These are phyloP conservation scores for Leishmania lainsoni DNA, from an alignment of 208 protist species.

Conservation along the genomic window DNA sequence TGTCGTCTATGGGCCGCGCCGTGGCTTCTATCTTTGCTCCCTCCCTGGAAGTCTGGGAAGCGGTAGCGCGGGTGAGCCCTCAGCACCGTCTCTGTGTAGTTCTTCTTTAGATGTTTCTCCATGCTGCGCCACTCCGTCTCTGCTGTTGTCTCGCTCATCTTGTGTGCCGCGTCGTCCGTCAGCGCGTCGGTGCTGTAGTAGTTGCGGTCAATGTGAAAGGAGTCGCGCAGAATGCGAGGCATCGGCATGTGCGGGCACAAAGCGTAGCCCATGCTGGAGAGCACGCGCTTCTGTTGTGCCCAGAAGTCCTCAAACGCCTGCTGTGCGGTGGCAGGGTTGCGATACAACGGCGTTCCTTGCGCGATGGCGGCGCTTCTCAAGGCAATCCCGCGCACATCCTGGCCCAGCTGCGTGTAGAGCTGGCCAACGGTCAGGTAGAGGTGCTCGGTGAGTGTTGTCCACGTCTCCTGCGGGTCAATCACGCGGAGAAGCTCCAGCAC, in stretches of 20 bases:
- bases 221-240: slow-evolving; percentile 53
- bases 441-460: slow-evolving; percentile 64
- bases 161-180: slow-evolving; percentile 39
- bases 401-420: slow-evolving; percentile 63
- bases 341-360: slow-evolving; percentile 63
- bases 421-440: slow-evolving; percentile 47
- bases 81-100: slow-evolving; percentile 25
- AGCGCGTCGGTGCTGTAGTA: slow-evolving; percentile 52
- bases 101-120: slow-evolving; percentile 48
- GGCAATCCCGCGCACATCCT: slow-evolving; percentile 58
- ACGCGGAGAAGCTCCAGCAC: slow-evolving; percentile 56
- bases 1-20: background rate
- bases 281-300: slow-evolving; percentile 46
- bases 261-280: slow-evolving; percentile 49
- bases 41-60: slow-evolving; percentile 22
- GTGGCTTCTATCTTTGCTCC: background rate
- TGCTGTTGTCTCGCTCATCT: slow-evolving; percentile 42
- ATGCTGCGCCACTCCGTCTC: slow-evolving; percentile 72
- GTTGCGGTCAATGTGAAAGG: slow-evolving; percentile 61
- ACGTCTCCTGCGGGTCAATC: slow-evolving; percentile 53
- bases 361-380: slow-evolving; percentile 52
- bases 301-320: slow-evolving; percentile 58
- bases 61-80: slow-evolving; percentile 9
- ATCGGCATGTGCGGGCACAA: slow-evolving; percentile 78
- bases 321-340: slow-evolving; percentile 33